Evolutionary conservation across 345 rosid species (phyloP).

Genomic region (Nasturtium officinale): DNA sequence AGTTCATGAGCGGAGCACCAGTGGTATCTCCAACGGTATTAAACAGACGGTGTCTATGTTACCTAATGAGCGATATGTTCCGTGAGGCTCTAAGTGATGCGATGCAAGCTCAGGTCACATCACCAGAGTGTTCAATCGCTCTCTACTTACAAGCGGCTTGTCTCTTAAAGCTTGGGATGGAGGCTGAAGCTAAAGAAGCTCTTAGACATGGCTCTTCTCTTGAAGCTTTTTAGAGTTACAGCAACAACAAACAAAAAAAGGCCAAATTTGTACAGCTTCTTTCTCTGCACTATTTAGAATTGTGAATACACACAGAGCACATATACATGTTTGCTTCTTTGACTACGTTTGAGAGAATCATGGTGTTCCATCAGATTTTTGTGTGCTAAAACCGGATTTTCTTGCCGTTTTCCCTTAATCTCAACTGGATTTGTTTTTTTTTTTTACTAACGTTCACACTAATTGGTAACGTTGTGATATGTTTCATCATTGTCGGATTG

Average conservation of each 20-base stretch:
- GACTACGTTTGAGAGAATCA: slow-evolving; percentile 34
- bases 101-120: slow-evolving; percentile 77
- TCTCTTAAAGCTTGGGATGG: slow-evolving; percentile 86
- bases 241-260: slow-evolving; percentile 21
- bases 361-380: slow-evolving; percentile 32
- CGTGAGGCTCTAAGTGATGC: slow-evolving; percentile 90
- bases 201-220: slow-evolving; percentile 76
- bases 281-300: slow-evolving; percentile 29
- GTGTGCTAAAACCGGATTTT: slow-evolving; percentile 35
- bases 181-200: slow-evolving; percentile 78
- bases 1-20: slow-evolving; percentile 90
- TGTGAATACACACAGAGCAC: slow-evolving; percentile 32
- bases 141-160: slow-evolving; percentile 86
- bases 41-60: slow-evolving; percentile 83
- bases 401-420: slow-evolving; percentile 11
- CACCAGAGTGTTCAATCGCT: slow-evolving; percentile 86
- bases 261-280: slow-evolving; percentile 50
- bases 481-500: not conserved
- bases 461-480: not conserved
- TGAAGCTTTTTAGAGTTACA: slow-evolving; percentile 57
- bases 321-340: slow-evolving; percentile 33
- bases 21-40: slow-evolving; percentile 89
- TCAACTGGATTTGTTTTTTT: slow-evolving; percentile 22
- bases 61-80: slow-evolving; percentile 72
- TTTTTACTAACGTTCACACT: slow-evolving; percentile 6